These are phyloP conservation scores for Abrus pulchellus DNA, from an alignment of 306 rosid species.

Conservation along the genomic window DNA sequence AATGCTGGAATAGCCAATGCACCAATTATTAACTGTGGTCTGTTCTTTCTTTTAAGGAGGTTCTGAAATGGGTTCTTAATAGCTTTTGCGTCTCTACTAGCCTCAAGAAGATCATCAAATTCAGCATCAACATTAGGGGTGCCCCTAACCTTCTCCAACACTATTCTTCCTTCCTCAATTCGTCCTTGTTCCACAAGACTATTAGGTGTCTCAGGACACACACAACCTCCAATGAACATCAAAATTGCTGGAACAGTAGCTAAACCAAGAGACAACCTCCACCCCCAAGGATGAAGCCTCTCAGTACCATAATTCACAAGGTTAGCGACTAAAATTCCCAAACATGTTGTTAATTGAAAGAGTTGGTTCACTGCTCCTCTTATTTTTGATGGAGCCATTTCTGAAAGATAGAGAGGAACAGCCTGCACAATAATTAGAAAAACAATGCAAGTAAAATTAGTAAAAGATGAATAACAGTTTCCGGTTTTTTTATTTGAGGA, in stretches of 20 bases:
- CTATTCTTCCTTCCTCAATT: conserved; percentile 66
- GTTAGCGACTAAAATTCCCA: conserved; percentile 61
- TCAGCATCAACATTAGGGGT: conserved; percentile 80
- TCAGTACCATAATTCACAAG: conserved; percentile 73
- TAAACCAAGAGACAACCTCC: conserved; percentile 88
- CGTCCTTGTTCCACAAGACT: conserved; percentile 85
- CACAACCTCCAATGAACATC: conserved; percentile 89
- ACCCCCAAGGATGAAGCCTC: conserved; percentile 71
- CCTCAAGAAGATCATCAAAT: conserved; percentile 77
- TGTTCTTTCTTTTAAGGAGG: conserved; percentile 65
- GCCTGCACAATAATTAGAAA: conserved; percentile 59
- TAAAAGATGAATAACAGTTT: no score
- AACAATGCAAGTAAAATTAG: no score
- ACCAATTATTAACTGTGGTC: conserved; percentile 81
- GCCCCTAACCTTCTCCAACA: conserved; percentile 70
- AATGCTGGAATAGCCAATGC: conserved; percentile 85
- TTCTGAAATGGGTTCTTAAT: conserved; percentile 68
- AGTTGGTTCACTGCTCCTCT: conserved; percentile 83
- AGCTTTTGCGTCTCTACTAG: conserved; percentile 63
- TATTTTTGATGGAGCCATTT: conserved; percentile 87
- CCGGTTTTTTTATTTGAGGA: no score
- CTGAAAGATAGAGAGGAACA: conserved; percentile 90
- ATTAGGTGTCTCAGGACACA: conserved; percentile 89
- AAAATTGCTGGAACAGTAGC: conserved; percentile 77
- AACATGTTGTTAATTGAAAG: conserved; percentile 76